Base-by-base conservation (phyloP, 1,139 yeast species). In the Geotrichum fermentans region DNA sequence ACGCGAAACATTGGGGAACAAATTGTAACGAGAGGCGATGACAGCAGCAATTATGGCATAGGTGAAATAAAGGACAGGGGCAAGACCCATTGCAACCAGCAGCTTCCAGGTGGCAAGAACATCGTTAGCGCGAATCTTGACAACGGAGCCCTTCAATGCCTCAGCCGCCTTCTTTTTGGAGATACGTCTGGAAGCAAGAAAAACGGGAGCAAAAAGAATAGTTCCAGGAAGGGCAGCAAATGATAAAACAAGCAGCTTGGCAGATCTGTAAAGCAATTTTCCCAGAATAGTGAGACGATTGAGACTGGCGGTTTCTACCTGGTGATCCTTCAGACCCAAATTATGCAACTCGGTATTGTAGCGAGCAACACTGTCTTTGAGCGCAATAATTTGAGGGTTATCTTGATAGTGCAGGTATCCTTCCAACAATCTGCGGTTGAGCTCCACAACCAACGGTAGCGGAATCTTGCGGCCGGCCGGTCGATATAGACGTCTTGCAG, bases 81-180 rank as follows among this genome's bases (percentile, higher is more conserved):
- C 94, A 52, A 87, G 72, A 6, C 92, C 95, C 79, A 92, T 77
- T 33, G 92, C 82, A 40, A 92, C 90, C 56, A 92, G 73, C 40
- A 92, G 82, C 66, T 92, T 92, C 98, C 98, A 89, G 1, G 97
- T 89, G 1, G 97, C 96, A 52, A 89, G 75, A 24, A 92, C 97
- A 66, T 92, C 98, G 52, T 83, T 82, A 22, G 96, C 98, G 60
- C 81, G 80, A 55, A 92, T 83, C 65, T 92, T 92, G 30, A 92
- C 98, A 1, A 88, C 77, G 0, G 97, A 88, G 6, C 78, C 82
- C n/a, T 89, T 90, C 49, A 92, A 73, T 0, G 97, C 98, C 52
- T 80, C 79, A 50, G 68, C 73, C 29, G 94, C 89, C 66, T 89
- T 89, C 57, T 74, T 72, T 44, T 71, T 73, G 0, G 97, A 85